phyloP scores from a whole-genome alignment of 208 protist species.

The Leishmania amazonensis region DNA sequence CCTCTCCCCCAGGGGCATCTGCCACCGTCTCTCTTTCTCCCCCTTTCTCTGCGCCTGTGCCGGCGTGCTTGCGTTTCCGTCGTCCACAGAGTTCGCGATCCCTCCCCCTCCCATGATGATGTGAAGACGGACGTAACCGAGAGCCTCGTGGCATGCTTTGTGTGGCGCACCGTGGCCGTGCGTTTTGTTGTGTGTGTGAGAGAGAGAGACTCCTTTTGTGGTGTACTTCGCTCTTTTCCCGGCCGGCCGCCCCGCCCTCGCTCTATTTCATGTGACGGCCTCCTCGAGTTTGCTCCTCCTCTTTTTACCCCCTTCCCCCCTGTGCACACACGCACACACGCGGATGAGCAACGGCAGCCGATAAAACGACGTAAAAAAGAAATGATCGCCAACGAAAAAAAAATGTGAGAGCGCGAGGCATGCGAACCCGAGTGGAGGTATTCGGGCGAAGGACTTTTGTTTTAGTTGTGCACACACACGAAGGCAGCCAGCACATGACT shows the following conservation, averaged over 20 bases:
- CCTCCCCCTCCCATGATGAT: not conserved
- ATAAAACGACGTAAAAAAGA: not conserved
- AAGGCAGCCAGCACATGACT: not conserved
- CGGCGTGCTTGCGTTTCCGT: too few species aligned
- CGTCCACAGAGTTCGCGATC: not conserved
- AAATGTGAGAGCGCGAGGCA: too few species aligned
- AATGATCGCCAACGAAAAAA: too few species aligned
- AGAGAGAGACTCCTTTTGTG: not conserved
- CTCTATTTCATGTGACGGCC: not conserved
- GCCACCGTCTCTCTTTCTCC: not conserved
- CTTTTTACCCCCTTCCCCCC: not conserved
- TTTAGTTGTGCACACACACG: not conserved
- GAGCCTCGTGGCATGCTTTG: not conserved
- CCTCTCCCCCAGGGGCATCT: not conserved
- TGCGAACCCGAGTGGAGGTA: not conserved
- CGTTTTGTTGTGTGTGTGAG: not conserved
- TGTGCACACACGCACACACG: constrained; percentile 4
- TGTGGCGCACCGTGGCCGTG: not conserved
- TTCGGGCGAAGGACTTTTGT: not conserved
- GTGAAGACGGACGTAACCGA: not conserved
- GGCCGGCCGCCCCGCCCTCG: not conserved
- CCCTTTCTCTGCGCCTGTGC: not conserved
- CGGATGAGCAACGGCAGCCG: not conserved
- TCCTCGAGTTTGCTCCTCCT: not conserved
- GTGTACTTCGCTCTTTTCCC: not conserved